Base-by-base conservation (phyloP, 2,329 filamentous ascomycete genomes). In the Fusarium sp. region DNA sequence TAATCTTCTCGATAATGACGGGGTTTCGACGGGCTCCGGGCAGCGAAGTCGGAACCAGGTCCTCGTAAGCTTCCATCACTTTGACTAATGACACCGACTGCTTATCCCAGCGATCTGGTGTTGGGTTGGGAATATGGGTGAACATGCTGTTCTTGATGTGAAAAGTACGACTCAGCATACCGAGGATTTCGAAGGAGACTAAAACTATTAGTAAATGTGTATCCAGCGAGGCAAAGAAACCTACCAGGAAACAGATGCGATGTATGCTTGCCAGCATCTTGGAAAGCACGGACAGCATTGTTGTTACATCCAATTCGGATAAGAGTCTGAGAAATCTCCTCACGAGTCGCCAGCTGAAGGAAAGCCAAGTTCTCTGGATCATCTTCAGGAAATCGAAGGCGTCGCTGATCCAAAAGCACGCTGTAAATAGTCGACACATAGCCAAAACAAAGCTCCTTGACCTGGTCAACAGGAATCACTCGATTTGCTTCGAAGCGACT, bases 161-260 rank as follows among this genome's bases (percentile, higher is more conserved):
- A 28, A 89, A 81, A 1, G 83, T 84, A 32, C 83, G 83, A 49
- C 85, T 84, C 2, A 90, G 79, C 88, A 90, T 90, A n/a, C 88
- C 88, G 5, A 89, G 77, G 1, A 90, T 83, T 74, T 90, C 88
- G 57, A 90, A 90, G 0, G 87, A 84, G 2, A 90, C 88, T 89
- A 50, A 13, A 23, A 9, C 18, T 6, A 66, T 80, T 56, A 79
- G 71, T 10, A 18, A 9, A 25, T 16, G 19, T 9, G 6, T n/a
- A 3, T 60, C 6, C 10, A 18, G 6, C 2, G 6, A 18, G 8
- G 9, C 4, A 10, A 9, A 30, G 4, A 23, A 30, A 63, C 82
- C 66, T 81, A 87, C 87, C 72, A n/a, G 86, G 85, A 62, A 88
- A 88, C 4, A 89, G 68, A 75, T 89, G 87, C 3, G 81, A 81